Evolutionary conservation across 176 grass and related monocot species (phyloP), one percentile per base, ranked within the genome.

Genomic region (Thinopyrum elongatum): DNA sequence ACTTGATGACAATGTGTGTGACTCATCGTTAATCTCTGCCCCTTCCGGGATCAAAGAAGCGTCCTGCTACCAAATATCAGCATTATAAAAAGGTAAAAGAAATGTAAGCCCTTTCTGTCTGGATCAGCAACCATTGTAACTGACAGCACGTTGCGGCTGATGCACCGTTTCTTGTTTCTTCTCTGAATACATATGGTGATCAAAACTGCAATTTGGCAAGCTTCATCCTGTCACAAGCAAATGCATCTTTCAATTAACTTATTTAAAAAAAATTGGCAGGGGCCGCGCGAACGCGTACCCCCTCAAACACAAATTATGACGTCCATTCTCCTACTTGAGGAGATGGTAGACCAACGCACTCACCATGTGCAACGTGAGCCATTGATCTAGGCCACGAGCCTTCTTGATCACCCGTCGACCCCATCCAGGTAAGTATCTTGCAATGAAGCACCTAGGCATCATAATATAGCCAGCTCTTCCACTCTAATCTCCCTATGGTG

Each of bases 271-370:
- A n/a, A n/a, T 65, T 92, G 58, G 60, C 60, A 69, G 63, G 85
- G 86, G 83, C 82, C 89, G 78, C 87, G 74, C 84, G 84, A n/a
- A 91, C 91, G 62, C 91, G 74, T 93, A 93, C 82, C 87, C 91
- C 84, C 69, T 86, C 62, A 86, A n/a, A 0, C 78, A 90, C 55
- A 93, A 96, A 93, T 96, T 93, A 89, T 6, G 82, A 95, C 87
- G 68, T 88, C 91, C 91, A 93, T 73, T 91, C 84, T 90, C 65
- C 65, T 25, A 42, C 65, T 90, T 86, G 33, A 3, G 65, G 41
- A 90, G 89, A 90, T 83, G 74, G 65, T 79, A 87, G 21, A 8
- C 84, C 55, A 79, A 72, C 88, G 3, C 79, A 8, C 2, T 29
- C 57, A 73, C 30, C 0, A 57, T 3, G 69, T 82, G 78, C 69